Base-by-base conservation (phyloP, 2,329 filamentous ascomycete species). In the Xylariomycetidae sp. region DNA sequence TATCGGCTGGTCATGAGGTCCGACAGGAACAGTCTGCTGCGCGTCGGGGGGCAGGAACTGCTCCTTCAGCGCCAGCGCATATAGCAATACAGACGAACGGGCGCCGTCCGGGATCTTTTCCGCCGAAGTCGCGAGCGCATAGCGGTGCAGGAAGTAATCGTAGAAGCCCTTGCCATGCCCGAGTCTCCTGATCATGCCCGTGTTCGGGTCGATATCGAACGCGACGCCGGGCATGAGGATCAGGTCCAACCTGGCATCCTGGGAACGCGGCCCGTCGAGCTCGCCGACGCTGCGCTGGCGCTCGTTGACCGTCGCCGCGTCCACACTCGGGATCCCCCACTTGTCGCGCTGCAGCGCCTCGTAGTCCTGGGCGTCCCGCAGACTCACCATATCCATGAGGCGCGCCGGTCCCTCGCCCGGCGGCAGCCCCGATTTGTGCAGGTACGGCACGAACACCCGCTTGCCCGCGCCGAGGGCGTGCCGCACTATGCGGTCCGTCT, bases 81-180 rank as follows among this genome's bases (percentile, higher is more conserved):
- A 77, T 45, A 81, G 62, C 43, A 70, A 62, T 53, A 74, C 57
- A 50, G 64, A 56, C 35, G 55, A 53, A 32, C 49, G 50, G 32
- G 46, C 48, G 44, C 56, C 49, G 19, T 55, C 46, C 25, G 52
- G 52, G 23, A 53, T 54, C 25, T 56, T 52, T 35, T 56, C 53
- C 29, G 59, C 44, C 29, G 52, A 46, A 30, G 43, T 42, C 39
- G 55, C 57, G 57, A 72, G 55, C 32, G 64, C 57, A 50, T 89
- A 94, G 47, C 82, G 77, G 52, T 82, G 76, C 54, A 98, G 64
- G 60, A 95, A 98, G 59, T 80, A 84, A 65, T 98, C 92, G 68
- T 98, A 98, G 64, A 94, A 98, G 19, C 92, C 92, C 60, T 87
- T 94, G 36, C 92, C 92, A 60, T 98, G 92, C 25, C 92, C 92